phyloP scores from a whole-genome alignment of 352 stramenopile species.

The Globisporangium solare region DNA sequence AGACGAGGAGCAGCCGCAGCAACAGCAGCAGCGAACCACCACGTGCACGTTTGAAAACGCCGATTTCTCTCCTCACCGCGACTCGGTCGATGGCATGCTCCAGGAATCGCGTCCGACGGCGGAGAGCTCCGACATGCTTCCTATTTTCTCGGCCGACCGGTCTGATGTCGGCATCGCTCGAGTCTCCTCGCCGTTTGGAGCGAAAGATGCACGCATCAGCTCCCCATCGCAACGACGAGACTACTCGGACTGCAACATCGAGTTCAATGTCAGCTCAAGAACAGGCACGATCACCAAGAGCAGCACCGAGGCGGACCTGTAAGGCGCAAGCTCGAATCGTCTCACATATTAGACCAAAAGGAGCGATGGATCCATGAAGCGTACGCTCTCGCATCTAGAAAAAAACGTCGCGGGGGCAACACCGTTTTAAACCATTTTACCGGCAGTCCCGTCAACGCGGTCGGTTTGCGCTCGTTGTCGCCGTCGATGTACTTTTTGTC shows the following conservation, averaged over 20 bases:
- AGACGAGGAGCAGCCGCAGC: constrained; percentile 5
- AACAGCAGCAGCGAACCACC: constrained; percentile 5
- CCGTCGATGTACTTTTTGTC: too few species aligned
- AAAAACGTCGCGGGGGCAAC: too few species aligned
- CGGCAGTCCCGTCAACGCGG: too few species aligned
- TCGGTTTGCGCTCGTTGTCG: too few species aligned
- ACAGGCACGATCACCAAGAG: too few species aligned
- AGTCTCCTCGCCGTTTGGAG: constrained; percentile 14
- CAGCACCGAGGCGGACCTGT: too few species aligned
- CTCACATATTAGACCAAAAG: too few species aligned
- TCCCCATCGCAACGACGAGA: not conserved
- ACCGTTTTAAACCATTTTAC: too few species aligned
- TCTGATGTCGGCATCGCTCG: constrained; percentile 11
- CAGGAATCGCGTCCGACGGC: constrained; percentile 10
- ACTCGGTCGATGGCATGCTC: constrained; percentile 13
- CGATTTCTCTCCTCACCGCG: constrained; percentile 9
- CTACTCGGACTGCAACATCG: constrained; percentile 7
- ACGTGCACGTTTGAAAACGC: constrained; percentile 14
- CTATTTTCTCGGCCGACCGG: constrained; percentile 10
- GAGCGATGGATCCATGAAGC: too few species aligned
- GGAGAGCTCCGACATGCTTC: constrained; percentile 11
- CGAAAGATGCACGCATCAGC: constrained; percentile 10
- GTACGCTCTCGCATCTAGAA: too few species aligned
- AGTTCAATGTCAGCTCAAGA: constrained; percentile 8
- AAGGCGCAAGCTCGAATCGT: too few species aligned